These are phyloP conservation scores for Scalesia atractyloides DNA, from an alignment of 129 eudicot species.

Conservation along the genomic window DNA sequence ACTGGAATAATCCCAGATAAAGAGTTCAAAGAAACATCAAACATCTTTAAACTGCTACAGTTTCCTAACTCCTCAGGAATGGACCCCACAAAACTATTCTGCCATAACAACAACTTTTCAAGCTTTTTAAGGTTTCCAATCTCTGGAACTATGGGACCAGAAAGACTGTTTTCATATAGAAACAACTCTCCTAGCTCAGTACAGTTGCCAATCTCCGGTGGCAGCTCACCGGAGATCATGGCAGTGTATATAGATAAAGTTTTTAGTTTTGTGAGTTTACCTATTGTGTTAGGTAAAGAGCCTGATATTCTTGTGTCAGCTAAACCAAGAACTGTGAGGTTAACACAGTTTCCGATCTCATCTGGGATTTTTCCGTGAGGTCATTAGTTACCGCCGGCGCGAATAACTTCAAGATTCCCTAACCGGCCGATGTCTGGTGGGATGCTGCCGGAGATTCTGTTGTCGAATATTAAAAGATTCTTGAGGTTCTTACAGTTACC, in stretches of 20 bases:
- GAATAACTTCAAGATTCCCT: constrained; percentile 44
- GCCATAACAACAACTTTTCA: constrained; percentile 62
- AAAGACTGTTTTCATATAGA: constrained; percentile 58
- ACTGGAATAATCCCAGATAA: constrained; percentile 57
- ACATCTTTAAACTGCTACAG: constrained; percentile 49
- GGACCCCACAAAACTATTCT: constrained; percentile 51
- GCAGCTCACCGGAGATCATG: constrained; percentile 65
- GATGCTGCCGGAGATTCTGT: constrained; percentile 50
- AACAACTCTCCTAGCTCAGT: constrained; percentile 57
- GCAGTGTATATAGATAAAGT: constrained; percentile 67
- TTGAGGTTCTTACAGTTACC: constrained; percentile 42
- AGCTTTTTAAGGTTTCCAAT: constrained; percentile 58
- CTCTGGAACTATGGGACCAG: constrained; percentile 53
- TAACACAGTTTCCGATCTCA: constrained; percentile 54
- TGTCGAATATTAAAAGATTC: constrained; percentile 52
- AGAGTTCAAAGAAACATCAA: constrained; percentile 63
- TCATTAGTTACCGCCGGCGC: constrained; percentile 75
- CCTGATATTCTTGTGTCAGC: constrained; percentile 69
- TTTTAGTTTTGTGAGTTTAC: constrained; percentile 55
- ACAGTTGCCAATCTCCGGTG: constrained; percentile 64
- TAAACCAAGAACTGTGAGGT: constrained; percentile 52
- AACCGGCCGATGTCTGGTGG: constrained; percentile 52
- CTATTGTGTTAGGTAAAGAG: constrained; percentile 54
- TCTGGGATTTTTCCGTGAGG: constrained; percentile 57
- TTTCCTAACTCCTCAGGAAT: constrained; percentile 73